Evolutionary conservation across 441 rosid genomes (phyloP).

Genomic region (Aquilaria agallochum): DNA sequence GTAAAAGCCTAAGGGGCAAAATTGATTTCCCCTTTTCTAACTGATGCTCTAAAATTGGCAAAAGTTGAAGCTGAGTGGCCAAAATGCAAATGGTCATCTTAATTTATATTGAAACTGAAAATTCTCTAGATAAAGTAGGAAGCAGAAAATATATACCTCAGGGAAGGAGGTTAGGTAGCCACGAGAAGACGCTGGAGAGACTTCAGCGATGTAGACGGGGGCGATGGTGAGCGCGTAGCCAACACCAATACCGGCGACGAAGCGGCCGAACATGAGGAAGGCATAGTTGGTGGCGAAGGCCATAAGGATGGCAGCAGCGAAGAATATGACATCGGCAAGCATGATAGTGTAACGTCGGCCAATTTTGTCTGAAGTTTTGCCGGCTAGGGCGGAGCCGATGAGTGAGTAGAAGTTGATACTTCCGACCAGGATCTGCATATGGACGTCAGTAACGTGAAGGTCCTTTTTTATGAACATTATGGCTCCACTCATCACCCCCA

Average conservation of each 20-base stretch:
- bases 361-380: conserved; percentile 72
- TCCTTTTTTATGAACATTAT: conserved; percentile 40
- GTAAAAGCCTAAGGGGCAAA: too few relatives aligned
- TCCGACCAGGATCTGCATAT: conserved; percentile 56
- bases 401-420: conserved; percentile 52
- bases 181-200: conserved; percentile 46
- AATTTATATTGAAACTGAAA: too few relatives aligned
- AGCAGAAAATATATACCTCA: conserved; percentile 23
- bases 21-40: too few relatives aligned
- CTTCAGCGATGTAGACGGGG: conserved; percentile 54
- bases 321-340: conserved; percentile 65
- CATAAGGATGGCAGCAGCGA: conserved; percentile 71
- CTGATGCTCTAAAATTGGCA: too few relatives aligned
- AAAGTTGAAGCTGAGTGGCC: too few relatives aligned
- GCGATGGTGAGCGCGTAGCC: conserved; percentile 64
- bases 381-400: conserved; percentile 75
- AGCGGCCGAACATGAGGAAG: conserved; percentile 77
- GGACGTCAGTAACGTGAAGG: conserved; percentile 28
- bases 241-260: conserved; percentile 76
- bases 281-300: conserved; percentile 65
- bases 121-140: too few relatives aligned
- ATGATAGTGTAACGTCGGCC: conserved; percentile 84
- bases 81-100: too few relatives aligned
- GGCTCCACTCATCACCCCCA: conserved; percentile 74
- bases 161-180: conserved; percentile 63